Evolutionary conservation across 176 grass and related monocot species (phyloP), one percentile per base, ranked within the genome.

Genomic region (Oryza australiensis): DNA sequence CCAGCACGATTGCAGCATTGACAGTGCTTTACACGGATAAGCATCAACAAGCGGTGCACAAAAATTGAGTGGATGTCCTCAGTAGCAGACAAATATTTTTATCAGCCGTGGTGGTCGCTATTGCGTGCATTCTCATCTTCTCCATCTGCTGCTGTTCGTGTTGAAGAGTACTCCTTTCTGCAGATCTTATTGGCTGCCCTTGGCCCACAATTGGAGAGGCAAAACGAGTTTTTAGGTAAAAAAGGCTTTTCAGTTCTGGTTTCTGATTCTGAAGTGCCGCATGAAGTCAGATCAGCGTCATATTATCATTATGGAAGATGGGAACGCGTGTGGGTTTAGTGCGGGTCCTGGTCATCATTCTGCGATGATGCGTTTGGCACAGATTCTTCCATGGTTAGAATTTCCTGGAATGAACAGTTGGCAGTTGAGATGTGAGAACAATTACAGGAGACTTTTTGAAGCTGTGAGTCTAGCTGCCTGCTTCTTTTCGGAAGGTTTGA

Each of bases 1-100:
- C 92, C n/a, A 87, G 92, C 87, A 94, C 26, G 70, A 77, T 91
- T 26, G 92, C 89, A 30, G 89, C 89, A 45, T 70, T 86, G 72
- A 87, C 84, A 5, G 71, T 91, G 70, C 87, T 94, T 78, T 87
- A 82, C 9, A 75, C 35, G 30, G 81, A 85, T 67, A 91, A 67
- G 38, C 57, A 77, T 42, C 26, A 26, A 26, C 33, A 26, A 1
- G 64, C 27, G 9, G 29, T 81, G 26, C 18, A 34, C 60, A 55
- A 3, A 10, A 77, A 42, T 45, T 90, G 64, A 78, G 37, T 51
- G 78, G 46, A 37, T 55, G 49, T n/a, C 64, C 34, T 66, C 72
- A 12, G 57, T 77, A 70, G 77, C 4, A 26, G 57, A 32, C 26
- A 37, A 14, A 30, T 80, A 16, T 69, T 49, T 49, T 70, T 26